phyloP scores from a whole-genome alignment of 2,329 filamentous ascomycete species.

The Polytolypa hystricis region DNA sequence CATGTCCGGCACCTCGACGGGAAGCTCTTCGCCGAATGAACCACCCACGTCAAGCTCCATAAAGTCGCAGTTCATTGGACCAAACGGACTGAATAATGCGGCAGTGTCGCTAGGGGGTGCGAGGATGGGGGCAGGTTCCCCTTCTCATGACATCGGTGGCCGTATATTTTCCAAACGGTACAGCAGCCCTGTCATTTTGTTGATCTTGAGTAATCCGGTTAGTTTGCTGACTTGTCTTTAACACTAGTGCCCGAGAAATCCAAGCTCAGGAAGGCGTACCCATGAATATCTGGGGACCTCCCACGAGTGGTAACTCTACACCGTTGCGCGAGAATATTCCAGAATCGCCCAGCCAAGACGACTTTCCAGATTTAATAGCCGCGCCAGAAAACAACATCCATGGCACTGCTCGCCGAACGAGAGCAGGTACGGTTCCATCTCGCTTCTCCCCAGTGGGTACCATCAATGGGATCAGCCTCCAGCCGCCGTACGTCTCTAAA shows the following conservation, averaged over 20 bases:
- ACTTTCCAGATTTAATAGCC: constrained; percentile 80
- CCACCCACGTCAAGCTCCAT: constrained; percentile 50
- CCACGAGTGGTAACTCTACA: constrained; percentile 91
- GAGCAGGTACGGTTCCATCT: constrained; percentile 93
- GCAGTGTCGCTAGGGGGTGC: constrained; percentile 43
- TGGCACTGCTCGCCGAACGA: constrained; percentile 60
- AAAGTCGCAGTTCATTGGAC: constrained; percentile 62
- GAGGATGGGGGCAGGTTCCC: constrained; percentile 85
- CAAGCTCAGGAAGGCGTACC: constrained; percentile 89
- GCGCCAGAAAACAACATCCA: constrained; percentile 56
- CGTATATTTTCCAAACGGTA: constrained; percentile 89
- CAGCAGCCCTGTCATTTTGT: constrained; percentile 21
- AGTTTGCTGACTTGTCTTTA: constrained; percentile 5
- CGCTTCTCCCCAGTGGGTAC: constrained; percentile 71
- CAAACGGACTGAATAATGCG: constrained; percentile 47
- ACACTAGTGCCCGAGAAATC: constrained; percentile 81
- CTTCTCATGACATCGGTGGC: constrained; percentile 78
- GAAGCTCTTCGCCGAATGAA: constrained; percentile 71
- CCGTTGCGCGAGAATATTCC: constrained; percentile 94
- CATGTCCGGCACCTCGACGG: constrained; percentile 68
- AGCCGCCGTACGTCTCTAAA: constrained; percentile 55
- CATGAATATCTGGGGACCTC: constrained; percentile 77
- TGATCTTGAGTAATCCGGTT: neutral
- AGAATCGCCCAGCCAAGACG: constrained; percentile 84
- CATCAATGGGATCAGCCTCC: constrained; percentile 45